Evolutionary conservation across 1,139 yeast species (phyloP), one percentile per base, ranked within the genome.

Genomic region (Kluyveromyces marxianus): DNA sequence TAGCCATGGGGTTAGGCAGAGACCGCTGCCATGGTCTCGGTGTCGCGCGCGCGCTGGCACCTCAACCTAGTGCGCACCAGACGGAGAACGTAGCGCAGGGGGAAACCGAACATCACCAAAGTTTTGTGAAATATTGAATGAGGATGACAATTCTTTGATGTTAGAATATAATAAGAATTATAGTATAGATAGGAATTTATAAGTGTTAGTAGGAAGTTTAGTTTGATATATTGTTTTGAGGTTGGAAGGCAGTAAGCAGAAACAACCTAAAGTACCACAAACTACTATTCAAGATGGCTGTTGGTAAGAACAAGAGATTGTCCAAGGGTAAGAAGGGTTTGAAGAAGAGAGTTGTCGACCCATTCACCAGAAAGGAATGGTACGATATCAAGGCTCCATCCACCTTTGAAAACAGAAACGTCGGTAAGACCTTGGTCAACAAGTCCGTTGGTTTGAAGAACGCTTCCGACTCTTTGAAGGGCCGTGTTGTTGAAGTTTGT

Each of bases 331-430:
- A 86, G 88, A 87, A 86, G 77, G 95, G 95, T 69, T 74, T 84
- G 74, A 87, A 87, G 94, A 87, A 86, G 90, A 86, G 81, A 83
- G 88, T 82, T 70, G 90, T 85, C 63, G 95, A 86, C 80, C 95
- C 95, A 69, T 86, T 86, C 87, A 77, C 92, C 81, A 84, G 85
- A 72, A 87, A 87, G 78, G 95, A 86, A 68, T 86, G 96, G 96
- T 87, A 77, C 74, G 90, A 83, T 72, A 83, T 87, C 76, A 86
- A 87, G 79, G 96, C 96, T 60, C 96, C 96, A 68, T 81, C 95
- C 68, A 85, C 95, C 65, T 87, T 86, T 67, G 95, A 85, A 74
- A 83, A 83, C 83, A 84, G 95, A 75, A 83, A 84, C 68, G 95
- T 85, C 67, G 96, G 96, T 72, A 86, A 86, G 83, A 87, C 96